phyloP scores from a whole-genome alignment of 2,329 filamentous ascomycete genomes.

The Pseudopithomyces maydicus region DNA sequence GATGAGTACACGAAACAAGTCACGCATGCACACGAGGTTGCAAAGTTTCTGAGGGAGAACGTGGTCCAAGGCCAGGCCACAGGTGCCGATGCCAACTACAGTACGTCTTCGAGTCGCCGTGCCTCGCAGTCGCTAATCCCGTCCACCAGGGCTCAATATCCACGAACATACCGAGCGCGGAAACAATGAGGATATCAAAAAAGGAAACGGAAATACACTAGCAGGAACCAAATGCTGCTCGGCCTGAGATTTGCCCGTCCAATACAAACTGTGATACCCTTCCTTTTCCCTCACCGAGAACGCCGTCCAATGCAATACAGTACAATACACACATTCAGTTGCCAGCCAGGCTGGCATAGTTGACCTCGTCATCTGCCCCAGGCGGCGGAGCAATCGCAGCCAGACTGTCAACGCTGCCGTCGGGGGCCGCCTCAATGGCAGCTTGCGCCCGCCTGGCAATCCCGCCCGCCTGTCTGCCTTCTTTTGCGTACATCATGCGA shows the following conservation, averaged over 20 bases:
- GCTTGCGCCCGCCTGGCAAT: conserved; percentile 35
- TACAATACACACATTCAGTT: conserved; percentile 59
- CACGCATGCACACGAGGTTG: conserved; percentile 80
- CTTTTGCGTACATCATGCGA: conserved; percentile 77
- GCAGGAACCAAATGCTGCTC: conserved; percentile 46
- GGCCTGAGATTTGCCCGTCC: conserved; percentile 35
- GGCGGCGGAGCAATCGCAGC: conserved; percentile 75
- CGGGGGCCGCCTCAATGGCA: conserved; percentile 49
- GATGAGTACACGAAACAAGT: conserved; percentile 69
- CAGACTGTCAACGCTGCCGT: conserved; percentile 50
- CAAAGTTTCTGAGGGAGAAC: conserved; percentile 78
- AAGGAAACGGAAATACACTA: conserved; percentile 52
- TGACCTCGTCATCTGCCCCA: conserved; percentile 75
- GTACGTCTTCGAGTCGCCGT: conserved; percentile 53
- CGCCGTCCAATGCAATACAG: conserved; percentile 25
- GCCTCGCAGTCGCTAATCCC: conserved; percentile 18
- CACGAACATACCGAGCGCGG: conserved; percentile 90
- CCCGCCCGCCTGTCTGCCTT: conserved; percentile 61
- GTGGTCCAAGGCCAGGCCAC: conserved; percentile 78
- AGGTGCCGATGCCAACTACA: conserved; percentile 60
- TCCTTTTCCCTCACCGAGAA: conserved; percentile 20
- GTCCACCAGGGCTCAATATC: conserved; percentile 74
- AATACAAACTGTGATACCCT: conserved; percentile 40
- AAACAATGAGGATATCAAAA: conserved; percentile 89
- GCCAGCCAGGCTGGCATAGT: conserved; percentile 85